Conservation (phyloP, 2,329 filamentous ascomycete genomes). For the Aureobasidium sp. region DNA sequence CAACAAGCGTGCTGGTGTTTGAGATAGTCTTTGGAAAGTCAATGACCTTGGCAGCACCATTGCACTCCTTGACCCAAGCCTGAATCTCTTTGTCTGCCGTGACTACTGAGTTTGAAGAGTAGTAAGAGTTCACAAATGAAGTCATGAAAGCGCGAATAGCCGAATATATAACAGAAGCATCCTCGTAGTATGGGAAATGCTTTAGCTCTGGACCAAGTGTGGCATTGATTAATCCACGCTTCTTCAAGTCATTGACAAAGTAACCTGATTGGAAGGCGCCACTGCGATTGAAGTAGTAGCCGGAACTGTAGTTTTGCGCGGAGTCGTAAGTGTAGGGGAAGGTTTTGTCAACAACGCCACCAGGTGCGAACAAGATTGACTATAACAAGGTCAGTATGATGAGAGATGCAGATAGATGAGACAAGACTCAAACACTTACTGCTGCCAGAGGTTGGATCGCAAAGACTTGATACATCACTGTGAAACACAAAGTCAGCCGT, state of each 20-base stretch:
- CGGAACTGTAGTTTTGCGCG: not conserved
- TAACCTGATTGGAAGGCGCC: not conserved
- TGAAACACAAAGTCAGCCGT: not conserved
- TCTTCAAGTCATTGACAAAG: not conserved
- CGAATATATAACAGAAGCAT: not conserved
- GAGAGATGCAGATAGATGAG: not conserved
- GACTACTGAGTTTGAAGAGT: not conserved
- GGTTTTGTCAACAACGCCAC: not conserved
- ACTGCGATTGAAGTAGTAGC: slow-evolving; percentile 8
- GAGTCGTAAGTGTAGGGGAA: not conserved
- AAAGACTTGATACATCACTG: slow-evolving; percentile 7
- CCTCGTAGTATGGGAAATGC: not conserved
- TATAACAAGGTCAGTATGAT: not conserved
- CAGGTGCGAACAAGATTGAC: not conserved
- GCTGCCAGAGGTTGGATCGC: not conserved
- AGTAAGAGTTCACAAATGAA: slow-evolving; percentile 1
- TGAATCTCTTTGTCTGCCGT: not conserved
- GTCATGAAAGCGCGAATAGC: not conserved
- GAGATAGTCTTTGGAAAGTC: not conserved
- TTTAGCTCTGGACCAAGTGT: not conserved
- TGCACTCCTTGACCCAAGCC: slow-evolving; percentile 1
- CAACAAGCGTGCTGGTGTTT: not conserved
- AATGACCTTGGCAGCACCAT: not conserved
- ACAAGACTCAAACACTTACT: not conserved
- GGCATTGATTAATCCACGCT: not conserved